Conservation (phyloP, 148 eudicot genomes). For the Fallopia convolvulus region DNA sequence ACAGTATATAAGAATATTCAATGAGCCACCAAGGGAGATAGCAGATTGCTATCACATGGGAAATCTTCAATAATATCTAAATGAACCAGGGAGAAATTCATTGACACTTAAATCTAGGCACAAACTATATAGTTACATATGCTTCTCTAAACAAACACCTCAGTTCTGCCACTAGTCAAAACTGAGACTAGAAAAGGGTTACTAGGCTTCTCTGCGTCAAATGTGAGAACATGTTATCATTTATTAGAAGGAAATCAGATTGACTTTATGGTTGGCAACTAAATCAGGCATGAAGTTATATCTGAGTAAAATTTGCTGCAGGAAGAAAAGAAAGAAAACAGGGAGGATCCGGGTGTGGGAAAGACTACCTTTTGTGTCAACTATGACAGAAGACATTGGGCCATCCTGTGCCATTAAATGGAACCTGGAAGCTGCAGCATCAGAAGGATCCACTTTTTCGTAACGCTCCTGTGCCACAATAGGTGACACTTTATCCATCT, state of each 20-base stretch:
- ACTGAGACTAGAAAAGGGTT: background rate
- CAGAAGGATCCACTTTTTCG: slow-evolving; percentile 22
- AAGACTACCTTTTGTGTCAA: slow-evolving; percentile 26
- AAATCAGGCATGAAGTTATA: background rate
- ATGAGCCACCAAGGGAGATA: background rate
- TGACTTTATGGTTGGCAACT: background rate
- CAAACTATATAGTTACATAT: background rate
- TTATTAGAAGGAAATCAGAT: background rate
- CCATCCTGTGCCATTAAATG: slow-evolving; percentile 17
- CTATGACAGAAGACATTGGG: slow-evolving; percentile 15
- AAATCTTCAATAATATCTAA: background rate
- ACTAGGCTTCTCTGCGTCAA: background rate
- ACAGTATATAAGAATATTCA: background rate
- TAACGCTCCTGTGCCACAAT: slow-evolving; percentile 22
- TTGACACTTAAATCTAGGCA: background rate
- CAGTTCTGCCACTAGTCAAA: background rate
- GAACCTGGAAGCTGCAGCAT: slow-evolving; percentile 21
- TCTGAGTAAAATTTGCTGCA: background rate
- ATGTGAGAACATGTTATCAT: background rate
- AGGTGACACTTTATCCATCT: slow-evolving; percentile 24
- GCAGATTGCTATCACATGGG: background rate
- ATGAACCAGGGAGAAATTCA: background rate
- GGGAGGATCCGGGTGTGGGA: background rate
- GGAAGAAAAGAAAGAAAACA: background rate
- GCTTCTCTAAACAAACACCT: background rate